These are phyloP conservation scores for Phyllosticta capitalensis DNA, from an alignment of 2,329 filamentous ascomycete genomes.

Conservation along the genomic window DNA sequence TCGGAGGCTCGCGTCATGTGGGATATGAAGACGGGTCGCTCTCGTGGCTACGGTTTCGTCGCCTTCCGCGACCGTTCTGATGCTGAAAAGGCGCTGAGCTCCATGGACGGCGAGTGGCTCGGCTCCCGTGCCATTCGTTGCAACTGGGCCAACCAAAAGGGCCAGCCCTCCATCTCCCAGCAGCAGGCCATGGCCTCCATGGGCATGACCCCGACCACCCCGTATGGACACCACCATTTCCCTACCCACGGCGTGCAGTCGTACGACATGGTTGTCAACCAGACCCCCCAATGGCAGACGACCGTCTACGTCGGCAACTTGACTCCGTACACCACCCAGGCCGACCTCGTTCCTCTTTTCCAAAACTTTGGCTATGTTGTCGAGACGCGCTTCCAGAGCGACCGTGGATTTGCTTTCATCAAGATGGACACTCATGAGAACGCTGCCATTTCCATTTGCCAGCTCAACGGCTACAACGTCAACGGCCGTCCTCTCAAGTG, in stretches of 20 bases:
- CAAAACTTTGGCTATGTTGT: constrained; percentile 98
- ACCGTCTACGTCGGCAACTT: constrained; percentile 97
- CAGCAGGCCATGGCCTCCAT: constrained; percentile 95
- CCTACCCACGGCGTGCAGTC: constrained; percentile 93
- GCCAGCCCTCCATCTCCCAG: constrained; percentile 96
- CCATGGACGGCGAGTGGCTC: constrained; percentile 99
- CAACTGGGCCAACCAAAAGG: constrained; percentile 99
- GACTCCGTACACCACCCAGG: constrained; percentile 94
- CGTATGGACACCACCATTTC: constrained; percentile 95
- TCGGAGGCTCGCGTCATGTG: constrained; percentile 99
- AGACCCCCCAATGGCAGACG: constrained; percentile 96
- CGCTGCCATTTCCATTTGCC: constrained; percentile 95
- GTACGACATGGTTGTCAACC: constrained; percentile 91
- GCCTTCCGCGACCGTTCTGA: constrained; percentile 90
- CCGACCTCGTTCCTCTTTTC: constrained; percentile 94
- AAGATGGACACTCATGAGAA: constrained; percentile 99
- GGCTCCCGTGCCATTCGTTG: constrained; percentile 96
- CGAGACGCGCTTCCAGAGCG: constrained; percentile 94
- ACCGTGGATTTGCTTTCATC: constrained; percentile 95
- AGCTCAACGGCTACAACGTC: constrained; percentile 95
- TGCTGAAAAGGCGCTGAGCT: constrained; percentile 89
- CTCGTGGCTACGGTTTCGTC: constrained; percentile 94
- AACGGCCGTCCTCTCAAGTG: constrained; percentile 96
- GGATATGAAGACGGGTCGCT: constrained; percentile 99
- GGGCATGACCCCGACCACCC: constrained; percentile 95